Evolutionary conservation across 306 rosid species (phyloP).

Genomic region (Fragaria nilgerrensis): DNA sequence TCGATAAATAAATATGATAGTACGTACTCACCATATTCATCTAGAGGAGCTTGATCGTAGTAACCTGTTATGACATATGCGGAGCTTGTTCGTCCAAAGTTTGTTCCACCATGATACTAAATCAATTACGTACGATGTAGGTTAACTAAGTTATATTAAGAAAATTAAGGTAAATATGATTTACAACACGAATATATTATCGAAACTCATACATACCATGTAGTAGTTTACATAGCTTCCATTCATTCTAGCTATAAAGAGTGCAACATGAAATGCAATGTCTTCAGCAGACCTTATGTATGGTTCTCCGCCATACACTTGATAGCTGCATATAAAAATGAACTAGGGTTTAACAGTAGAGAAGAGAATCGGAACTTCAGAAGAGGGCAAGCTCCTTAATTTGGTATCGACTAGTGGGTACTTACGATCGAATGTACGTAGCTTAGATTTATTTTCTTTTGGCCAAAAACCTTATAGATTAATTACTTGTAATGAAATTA

Average conservation of each 20-base stretch:
- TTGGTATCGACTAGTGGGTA: not conserved
- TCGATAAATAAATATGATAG: too few relatives aligned
- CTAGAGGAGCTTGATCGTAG: conserved; percentile 75
- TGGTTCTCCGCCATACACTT: conserved; percentile 63
- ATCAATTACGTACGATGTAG: not conserved
- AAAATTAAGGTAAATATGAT: not conserved
- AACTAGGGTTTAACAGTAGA: not conserved
- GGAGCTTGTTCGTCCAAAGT: conserved; percentile 62
- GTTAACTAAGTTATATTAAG: not conserved
- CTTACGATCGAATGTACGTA: too few relatives aligned
- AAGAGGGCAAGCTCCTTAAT: not conserved
- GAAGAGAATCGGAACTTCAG: not conserved
- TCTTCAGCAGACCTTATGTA: conserved; percentile 73
- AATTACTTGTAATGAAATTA: too few relatives aligned
- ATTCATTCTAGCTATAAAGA: conserved; percentile 68
- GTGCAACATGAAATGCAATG: conserved; percentile 78
- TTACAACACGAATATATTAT: not conserved
- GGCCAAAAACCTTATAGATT: too few relatives aligned
- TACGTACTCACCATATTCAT: conserved; percentile 60
- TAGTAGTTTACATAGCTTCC: conserved; percentile 87
- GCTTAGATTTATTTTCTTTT: too few relatives aligned
- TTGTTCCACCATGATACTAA: conserved; percentile 84
- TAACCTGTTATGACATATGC: conserved; percentile 52
- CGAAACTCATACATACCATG: conserved; percentile 53
- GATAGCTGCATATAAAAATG: conserved; percentile 41